Evolutionary conservation across 352 stramenopile genomes (phyloP), one percentile per base, ranked within the genome.

Genomic region (Phytophthora litchii): DNA sequence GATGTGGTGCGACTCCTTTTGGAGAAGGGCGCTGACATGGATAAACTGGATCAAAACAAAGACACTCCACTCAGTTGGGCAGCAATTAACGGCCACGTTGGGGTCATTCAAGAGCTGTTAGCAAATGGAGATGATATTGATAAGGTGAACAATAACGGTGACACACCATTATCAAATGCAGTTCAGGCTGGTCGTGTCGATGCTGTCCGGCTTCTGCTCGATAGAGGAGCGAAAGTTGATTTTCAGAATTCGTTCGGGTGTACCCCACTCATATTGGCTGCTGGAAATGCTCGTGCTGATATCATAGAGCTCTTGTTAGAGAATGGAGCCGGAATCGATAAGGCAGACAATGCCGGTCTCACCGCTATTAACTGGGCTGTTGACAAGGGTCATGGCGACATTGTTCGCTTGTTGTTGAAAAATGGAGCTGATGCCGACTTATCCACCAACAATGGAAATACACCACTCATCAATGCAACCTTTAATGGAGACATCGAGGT

Each of bases 391-490:
- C 46, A 65, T 25, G 1, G 25, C 4, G 19, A 41, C 5, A 17
- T 54, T 12, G 45, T 61, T 2, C 29, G 11, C 1, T 4, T 34
- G 3, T 14, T 67, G 3, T 13, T 57, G 10, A 14, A 41, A 3
- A 19, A 25, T n/a, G 53, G 53, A 8, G 32, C 20, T 17, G 42
- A 44, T 5, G 20, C 53, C 5, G 25, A 54, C 32, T 7, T 20
- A 20, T 12, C 23, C 10, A 14, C 16, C 2, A 23, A 47, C 3
- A 34, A 47, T 37, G 53, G 53, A 31, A 21, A 27, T 7, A 54
- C 42, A 7, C 21, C 41, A 38, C 25, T 61, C 10, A 53, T 61
- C 10, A 20, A 13, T 19, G 53, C 53, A 14, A 42, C 41, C 7
- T 11, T 29, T 7, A 20, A 34, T 38, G 42, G 35, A 3, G n/a